A percentile compares a stretch with the other conserved stretches of the same genome.
These are phyloP conservation scores for Psilocybe sp. DNA, from an alignment of 768 basidiomycete genomes.

Conservation along the genomic window DNA sequence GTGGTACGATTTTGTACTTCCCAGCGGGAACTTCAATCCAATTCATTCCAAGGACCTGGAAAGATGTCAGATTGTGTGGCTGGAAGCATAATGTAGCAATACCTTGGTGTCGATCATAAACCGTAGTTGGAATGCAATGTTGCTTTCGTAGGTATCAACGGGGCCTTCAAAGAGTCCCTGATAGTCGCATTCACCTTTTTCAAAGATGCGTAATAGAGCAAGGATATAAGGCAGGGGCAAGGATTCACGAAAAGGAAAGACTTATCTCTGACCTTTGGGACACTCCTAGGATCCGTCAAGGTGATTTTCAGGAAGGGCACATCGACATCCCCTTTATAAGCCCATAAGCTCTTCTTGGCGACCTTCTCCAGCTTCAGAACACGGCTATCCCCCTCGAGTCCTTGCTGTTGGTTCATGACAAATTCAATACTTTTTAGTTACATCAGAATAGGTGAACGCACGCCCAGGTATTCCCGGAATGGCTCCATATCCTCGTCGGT, in stretches of 20 bases:
- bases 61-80: constrained; percentile 1
- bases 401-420: constrained; percentile 20
- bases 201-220: constrained; percentile 55
- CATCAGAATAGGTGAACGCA: constrained; percentile 30
- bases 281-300: constrained; percentile 62
- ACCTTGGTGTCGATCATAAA: constrained; percentile 99
- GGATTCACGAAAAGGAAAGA: constrained; percentile 20
- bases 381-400: constrained; percentile 27
- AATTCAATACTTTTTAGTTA: not conserved
- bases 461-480: constrained; percentile 74
- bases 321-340: constrained; percentile 80
- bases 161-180: constrained; percentile 53
- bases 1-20: constrained; percentile 65
- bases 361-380: constrained; percentile 59
- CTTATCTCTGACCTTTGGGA: constrained; percentile 93
- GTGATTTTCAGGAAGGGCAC: constrained; percentile 85
- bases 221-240: constrained; percentile 1
- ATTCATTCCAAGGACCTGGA: constrained; percentile 94
- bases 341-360: constrained; percentile 76
- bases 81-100: not conserved
- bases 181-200: constrained; percentile 70
- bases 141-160: constrained; percentile 86
- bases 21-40: constrained; percentile 94
- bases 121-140: constrained; percentile 84
- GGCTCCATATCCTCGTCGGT: constrained; percentile 58